These are phyloP conservation scores for Ettlia oleoabundans DNA, from an alignment of 139 green algal species.

Conservation along the genomic window DNA sequence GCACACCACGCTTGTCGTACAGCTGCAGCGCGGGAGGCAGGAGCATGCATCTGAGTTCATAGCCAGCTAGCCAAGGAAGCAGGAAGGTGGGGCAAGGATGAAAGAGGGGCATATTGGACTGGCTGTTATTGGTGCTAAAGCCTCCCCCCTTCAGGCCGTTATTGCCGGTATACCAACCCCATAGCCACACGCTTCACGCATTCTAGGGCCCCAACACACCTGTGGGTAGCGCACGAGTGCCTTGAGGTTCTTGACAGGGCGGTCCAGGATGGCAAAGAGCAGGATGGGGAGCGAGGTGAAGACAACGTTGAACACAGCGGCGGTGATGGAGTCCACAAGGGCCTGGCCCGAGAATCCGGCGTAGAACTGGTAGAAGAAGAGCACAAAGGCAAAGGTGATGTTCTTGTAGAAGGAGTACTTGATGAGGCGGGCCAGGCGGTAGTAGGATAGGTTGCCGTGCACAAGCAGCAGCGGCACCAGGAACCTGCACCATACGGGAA, in stretches of 20 bases:
- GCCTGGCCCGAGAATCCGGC: constrained; percentile 44
- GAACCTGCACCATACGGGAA: constrained; percentile 63
- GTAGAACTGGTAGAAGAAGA: constrained; percentile 78
- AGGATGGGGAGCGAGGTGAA: constrained; percentile 90
- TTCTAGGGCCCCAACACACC: constrained; percentile 33
- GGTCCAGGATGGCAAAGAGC: constrained; percentile 82
- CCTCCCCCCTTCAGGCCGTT: too few species aligned
- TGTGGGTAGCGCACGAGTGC: constrained; percentile 61
- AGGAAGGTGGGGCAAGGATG: neutral
- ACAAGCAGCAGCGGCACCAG: constrained; percentile 93
- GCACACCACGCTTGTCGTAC: constrained; percentile 61
- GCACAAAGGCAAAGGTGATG: constrained; percentile 88
- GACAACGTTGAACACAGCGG: constrained; percentile 66
- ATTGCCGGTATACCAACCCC: too few species aligned
- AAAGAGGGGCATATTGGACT: too few species aligned
- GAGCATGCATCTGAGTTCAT: neutral
- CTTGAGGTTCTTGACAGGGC: constrained; percentile 52
- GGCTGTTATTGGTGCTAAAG: too few species aligned
- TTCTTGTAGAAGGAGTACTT: constrained; percentile 99
- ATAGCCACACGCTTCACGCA: too few species aligned
- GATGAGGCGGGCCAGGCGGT: constrained; percentile 85
- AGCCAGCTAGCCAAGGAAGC: neutral
- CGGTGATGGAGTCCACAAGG: constrained; percentile 66
- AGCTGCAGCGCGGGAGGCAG: constrained; percentile 31
- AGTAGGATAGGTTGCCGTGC: constrained; percentile 90